Percentiles rank a stretch among this genome's conserved stretches.
Evolutionary conservation across 805 yeast species (phyloP).

Genomic region (Candida dajiaensis): DNA sequence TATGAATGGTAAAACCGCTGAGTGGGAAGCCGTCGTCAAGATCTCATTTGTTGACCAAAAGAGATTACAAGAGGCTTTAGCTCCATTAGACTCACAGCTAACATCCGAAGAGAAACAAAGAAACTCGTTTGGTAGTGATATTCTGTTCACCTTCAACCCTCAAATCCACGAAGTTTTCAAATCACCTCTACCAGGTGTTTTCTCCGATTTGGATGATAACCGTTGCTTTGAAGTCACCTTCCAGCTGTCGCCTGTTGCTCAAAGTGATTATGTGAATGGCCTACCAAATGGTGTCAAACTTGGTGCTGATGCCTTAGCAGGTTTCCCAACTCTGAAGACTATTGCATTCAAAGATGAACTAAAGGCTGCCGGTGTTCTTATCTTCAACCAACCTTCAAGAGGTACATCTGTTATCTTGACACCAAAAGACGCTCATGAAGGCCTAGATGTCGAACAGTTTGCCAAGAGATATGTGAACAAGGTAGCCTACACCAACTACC

Average conservation of each 20-base stretch:
- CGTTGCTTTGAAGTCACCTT: conserved; percentile 66
- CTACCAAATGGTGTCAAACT: conserved; percentile 58
- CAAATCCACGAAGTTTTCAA: conserved; percentile 62
- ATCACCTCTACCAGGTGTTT: conserved; percentile 72
- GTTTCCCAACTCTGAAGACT: conserved; percentile 81
- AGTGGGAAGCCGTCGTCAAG: conserved; percentile 97
- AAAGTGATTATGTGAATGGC: conserved; percentile 42
- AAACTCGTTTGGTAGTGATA: conserved; percentile 67
- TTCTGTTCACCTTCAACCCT: conserved; percentile 69
- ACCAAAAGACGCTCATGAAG: conserved; percentile 48
- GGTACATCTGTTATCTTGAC: conserved; percentile 75
- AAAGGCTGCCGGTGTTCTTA: conserved; percentile 56
- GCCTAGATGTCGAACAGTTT: conserved; percentile 55
- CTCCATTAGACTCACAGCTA: conserved; percentile 54
- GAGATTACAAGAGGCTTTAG: conserved; percentile 67
- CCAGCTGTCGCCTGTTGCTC: conserved; percentile 41
- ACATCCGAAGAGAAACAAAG: conserved; percentile 66
- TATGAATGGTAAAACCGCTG: conserved; percentile 89
- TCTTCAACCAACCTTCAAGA: conserved; percentile 81
- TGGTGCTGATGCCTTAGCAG: conserved; percentile 74
- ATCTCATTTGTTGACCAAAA: conserved; percentile 86
- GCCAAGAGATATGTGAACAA: conserved; percentile 57
- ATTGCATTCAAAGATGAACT: conserved; percentile 54
- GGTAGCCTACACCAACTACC: conserved; percentile 78
- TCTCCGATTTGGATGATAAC: conserved; percentile 72